Percentiles rank a stretch among this genome's conserved stretches.
Evolutionary conservation across 2,329 filamentous ascomycete species (phyloP).

Genomic region (Ascochyta lentis): DNA sequence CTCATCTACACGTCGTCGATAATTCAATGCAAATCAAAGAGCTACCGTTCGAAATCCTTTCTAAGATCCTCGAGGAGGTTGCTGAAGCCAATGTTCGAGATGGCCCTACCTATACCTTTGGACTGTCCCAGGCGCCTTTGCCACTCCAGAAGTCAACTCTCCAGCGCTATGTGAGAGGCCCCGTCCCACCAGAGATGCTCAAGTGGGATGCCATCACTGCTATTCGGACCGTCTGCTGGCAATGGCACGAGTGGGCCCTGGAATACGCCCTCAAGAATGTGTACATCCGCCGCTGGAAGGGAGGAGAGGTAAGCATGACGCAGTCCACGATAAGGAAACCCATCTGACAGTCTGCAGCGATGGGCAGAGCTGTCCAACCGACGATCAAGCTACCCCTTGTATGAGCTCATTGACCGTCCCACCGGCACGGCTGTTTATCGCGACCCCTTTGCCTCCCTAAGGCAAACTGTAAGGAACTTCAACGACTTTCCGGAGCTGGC

Average conservation of each 20-base stretch:
- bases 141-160: slow-evolving; percentile 54
- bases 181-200: slow-evolving; percentile 58
- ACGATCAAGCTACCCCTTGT: slow-evolving; percentile 54
- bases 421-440: slow-evolving; percentile 59
- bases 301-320: slow-evolving; percentile 46
- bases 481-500: slow-evolving; percentile 54
- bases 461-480: slow-evolving; percentile 57
- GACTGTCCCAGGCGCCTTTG: slow-evolving; percentile 57
- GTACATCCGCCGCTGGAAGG: slow-evolving; percentile 61
- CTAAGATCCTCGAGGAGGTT: slow-evolving; percentile 58
- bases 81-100: slow-evolving; percentile 56
- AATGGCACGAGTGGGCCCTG: slow-evolving; percentile 62
- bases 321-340: neutral
- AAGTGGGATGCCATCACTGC: slow-evolving; percentile 59
- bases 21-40: slow-evolving; percentile 57
- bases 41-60: slow-evolving; percentile 60
- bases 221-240: slow-evolving; percentile 57
- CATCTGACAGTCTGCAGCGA: slow-evolving; percentile 49
- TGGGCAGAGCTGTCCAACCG: slow-evolving; percentile 58
- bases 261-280: slow-evolving; percentile 59
- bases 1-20: slow-evolving; percentile 11
- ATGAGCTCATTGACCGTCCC: slow-evolving; percentile 57
- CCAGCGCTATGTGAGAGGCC: slow-evolving; percentile 59
- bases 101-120: slow-evolving; percentile 60
- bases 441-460: slow-evolving; percentile 59